Evolutionary conservation across 192 early-diverging fungal genomes (phyloP), one percentile per base, ranked within the genome.

Genomic region (Phlyctochytrium planicorne): DNA sequence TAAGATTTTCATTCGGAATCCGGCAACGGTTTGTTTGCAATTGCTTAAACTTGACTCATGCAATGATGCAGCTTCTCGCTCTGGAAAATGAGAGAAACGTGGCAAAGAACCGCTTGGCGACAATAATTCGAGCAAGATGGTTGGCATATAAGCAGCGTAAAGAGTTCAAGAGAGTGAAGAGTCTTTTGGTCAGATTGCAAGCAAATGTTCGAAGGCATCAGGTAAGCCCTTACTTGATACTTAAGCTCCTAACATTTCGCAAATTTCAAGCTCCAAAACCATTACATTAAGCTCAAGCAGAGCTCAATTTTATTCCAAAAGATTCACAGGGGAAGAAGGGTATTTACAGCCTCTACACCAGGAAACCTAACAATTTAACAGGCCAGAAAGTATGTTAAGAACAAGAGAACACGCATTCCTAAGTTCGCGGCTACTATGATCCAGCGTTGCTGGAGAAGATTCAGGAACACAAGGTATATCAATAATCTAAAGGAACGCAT

Each of bases 1-100:
- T 57, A 99, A 99, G 80, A 88, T 92, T 20, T 99, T 99, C 75
- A 94, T 99, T 75, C 90, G 95, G 47, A 88, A 47, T 47, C 40
- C 40, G 40, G 6, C 40, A 14, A 47, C 40, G 40, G 40, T 47
- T 6, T 14, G 40, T 47, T 20, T 20, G 6, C 40, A 47, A 20
- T 6, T 6, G 6, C 20, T 47, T 47, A 14, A 20, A 47, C 10
- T 47, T 6, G 40, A 47, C 6, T 47, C 40, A 6, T 47, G n/a
- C 20, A 47, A 14, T 6, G 20, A 6, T 20, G 40, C 20, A 47
- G 40, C 40, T 47, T 6, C 40, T 47, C 40, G 10, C 20, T 20
- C 20, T 47, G 40, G 40, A 47, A 47, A 47, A 47, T 20, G 40
- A 6, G 20, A 47, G 40, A 20, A 47, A 47, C 20, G 10, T 14